Evolutionary conservation across 2,329 filamentous ascomycete genomes (phyloP).

Genomic region (Cercospora janseana): DNA sequence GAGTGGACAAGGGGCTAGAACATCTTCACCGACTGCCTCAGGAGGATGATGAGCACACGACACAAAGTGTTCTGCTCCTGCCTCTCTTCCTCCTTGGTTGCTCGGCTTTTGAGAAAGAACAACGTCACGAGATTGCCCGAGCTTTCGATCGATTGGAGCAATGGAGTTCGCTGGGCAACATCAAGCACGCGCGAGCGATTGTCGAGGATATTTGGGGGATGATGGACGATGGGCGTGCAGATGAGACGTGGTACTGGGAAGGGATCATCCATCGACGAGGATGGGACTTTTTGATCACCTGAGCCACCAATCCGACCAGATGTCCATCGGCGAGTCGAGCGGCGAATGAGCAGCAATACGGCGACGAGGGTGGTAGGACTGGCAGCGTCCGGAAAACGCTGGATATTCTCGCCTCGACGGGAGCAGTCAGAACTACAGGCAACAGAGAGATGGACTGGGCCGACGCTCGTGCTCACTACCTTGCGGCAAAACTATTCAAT

Average conservation of each 20-base stretch:
- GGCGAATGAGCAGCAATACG: too few species aligned
- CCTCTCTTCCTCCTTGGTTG: constrained; percentile 62
- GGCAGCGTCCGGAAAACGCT: too few species aligned
- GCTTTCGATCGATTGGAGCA: constrained; percentile 56
- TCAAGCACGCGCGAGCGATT: constrained; percentile 55
- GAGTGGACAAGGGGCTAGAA: constrained; percentile 58
- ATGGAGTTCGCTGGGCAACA: constrained; percentile 59
- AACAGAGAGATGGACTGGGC: too few species aligned
- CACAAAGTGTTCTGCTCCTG: constrained; percentile 60
- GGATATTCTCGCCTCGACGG: too few species aligned
- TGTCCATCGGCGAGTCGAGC: neutral
- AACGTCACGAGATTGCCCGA: constrained; percentile 55
- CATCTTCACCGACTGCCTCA: constrained; percentile 54
- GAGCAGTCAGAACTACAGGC: too few species aligned
- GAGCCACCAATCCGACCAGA: neutral
- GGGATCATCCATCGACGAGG: constrained; percentile 57
- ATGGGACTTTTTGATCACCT: constrained; percentile 62
- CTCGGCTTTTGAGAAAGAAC: constrained; percentile 56
- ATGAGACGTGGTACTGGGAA: constrained; percentile 64
- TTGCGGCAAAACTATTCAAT: too few species aligned
- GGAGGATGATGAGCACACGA: constrained; percentile 41
- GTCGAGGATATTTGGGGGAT: constrained; percentile 58
- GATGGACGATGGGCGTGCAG: constrained; percentile 56
- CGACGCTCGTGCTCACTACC: too few species aligned
- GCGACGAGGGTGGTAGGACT: too few species aligned